Conservation (phyloP, 768 basidiomycete genomes). For the Crucibulum laeve region DNA sequence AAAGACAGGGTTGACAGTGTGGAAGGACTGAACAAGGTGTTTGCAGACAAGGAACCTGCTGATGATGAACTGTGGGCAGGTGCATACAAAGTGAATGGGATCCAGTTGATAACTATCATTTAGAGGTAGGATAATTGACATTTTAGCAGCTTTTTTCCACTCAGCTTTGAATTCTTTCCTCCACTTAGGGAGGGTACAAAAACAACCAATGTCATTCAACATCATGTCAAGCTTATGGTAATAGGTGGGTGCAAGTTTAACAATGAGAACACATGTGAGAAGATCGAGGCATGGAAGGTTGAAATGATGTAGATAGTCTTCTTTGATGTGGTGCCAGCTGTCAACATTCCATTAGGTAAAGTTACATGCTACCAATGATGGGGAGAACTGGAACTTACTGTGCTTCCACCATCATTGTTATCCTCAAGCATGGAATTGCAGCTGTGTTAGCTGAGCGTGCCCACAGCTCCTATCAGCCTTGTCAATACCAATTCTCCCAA, state of each 20-base stretch:
- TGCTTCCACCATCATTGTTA: constrained; percentile 22
- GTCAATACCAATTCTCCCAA: constrained; percentile 2
- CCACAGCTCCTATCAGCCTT: constrained; percentile 22
- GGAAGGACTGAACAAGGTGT: constrained; percentile 16
- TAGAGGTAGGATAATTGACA: constrained; percentile 16
- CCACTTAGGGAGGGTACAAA: constrained; percentile 11
- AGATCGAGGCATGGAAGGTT: constrained; percentile 9
- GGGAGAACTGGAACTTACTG: constrained; percentile 13
- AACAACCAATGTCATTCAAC: constrained; percentile 7
- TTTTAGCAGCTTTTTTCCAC: constrained; percentile 13
- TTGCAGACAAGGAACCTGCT: constrained; percentile 23
- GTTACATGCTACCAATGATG: constrained; percentile 2
- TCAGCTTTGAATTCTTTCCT: constrained; percentile 18
- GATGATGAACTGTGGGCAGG: constrained; percentile 15
- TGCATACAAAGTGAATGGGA: constrained; percentile 13
- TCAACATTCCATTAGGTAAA: neutral
- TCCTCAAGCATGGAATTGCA: constrained; percentile 17
- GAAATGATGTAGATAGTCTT: constrained; percentile 19
- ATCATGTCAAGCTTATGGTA: constrained; percentile 14
- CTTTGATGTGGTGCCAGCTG: constrained; percentile 26
- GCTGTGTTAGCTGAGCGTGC: constrained; percentile 10
- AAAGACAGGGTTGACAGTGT: constrained; percentile 16
- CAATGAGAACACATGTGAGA: constrained; percentile 13
- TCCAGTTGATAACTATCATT: constrained; percentile 19
- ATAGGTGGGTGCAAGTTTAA: constrained; percentile 11